A percentile compares a stretch with the other conserved stretches of the same genome.
These are phyloP conservation scores for Edaphochlamys debaryana DNA, from an alignment of 139 green algal species.

Conservation along the genomic window DNA sequence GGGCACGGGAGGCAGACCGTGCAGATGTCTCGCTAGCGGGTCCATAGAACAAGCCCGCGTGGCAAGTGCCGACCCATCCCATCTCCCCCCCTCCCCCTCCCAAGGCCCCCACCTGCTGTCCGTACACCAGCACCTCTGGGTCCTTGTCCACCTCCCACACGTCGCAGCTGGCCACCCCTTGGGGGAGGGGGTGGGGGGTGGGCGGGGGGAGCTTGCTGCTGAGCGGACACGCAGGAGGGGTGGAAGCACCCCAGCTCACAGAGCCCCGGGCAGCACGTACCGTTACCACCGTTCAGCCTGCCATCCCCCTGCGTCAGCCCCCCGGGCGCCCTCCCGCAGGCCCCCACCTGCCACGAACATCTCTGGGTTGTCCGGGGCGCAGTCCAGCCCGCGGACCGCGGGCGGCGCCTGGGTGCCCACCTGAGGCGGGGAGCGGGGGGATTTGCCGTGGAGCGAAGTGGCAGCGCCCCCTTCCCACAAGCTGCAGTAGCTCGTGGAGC, in stretches of 20 bases:
- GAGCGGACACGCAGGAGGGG: not conserved
- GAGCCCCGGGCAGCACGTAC: too few relatives aligned
- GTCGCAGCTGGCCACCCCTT: conserved; percentile 54
- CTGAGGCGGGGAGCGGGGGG: too few relatives aligned
- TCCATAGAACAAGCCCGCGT: too few relatives aligned
- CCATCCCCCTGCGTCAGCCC: not conserved
- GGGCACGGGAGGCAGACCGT: too few relatives aligned
- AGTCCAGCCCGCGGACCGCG: conserved; percentile 49
- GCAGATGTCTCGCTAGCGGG: too few relatives aligned
- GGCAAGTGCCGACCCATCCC: too few relatives aligned
- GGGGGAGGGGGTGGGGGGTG: too few relatives aligned
- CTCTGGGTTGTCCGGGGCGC: conserved; percentile 34
- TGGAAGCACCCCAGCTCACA: not conserved
- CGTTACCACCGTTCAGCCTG: too few relatives aligned
- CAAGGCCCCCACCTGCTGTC: not conserved
- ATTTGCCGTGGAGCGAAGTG: too few relatives aligned
- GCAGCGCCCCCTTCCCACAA: too few relatives aligned
- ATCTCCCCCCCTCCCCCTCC: too few relatives aligned
- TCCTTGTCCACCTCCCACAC: conserved; percentile 69
- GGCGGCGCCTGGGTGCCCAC: conserved; percentile 43
- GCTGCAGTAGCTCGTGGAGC: too few relatives aligned
- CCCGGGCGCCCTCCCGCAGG: not conserved
- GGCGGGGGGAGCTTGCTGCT: not conserved
- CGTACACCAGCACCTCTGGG: conserved; percentile 57
- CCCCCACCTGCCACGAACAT: conserved; percentile 61